Percentiles rank a stretch among this genome's conserved stretches.
Evolutionary conservation across 805 yeast genomes (phyloP).

Genomic region (Starmerella geochares): DNA sequence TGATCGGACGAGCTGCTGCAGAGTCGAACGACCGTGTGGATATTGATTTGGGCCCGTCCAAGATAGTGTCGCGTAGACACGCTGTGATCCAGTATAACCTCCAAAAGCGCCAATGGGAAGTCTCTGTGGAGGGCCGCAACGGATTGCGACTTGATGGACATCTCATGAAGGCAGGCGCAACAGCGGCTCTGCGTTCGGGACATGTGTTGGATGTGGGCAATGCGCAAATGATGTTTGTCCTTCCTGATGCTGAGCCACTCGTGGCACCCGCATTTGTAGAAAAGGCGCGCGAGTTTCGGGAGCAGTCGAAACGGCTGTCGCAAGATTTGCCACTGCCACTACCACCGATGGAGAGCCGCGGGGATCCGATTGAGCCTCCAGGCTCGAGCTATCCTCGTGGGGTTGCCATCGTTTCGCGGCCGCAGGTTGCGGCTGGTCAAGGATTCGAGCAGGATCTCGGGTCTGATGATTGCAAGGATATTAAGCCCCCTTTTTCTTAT

Average conservation of each 20-base stretch:
- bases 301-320: not conserved
- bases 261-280: slow-evolving; percentile 35
- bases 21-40: slow-evolving; percentile 37
- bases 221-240: slow-evolving; percentile 96
- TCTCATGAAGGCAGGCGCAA: slow-evolving; percentile 35
- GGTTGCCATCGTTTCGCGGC: slow-evolving; percentile 36
- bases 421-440: slow-evolving; percentile 32
- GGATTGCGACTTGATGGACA: slow-evolving; percentile 83
- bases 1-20: slow-evolving; percentile 76
- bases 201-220: slow-evolving; percentile 90
- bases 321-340: not conserved
- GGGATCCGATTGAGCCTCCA: not conserved
- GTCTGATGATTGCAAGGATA: slow-evolving; percentile 81
- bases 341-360: not conserved
- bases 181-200: slow-evolving; percentile 60
- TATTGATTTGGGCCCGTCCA: slow-evolving; percentile 92
- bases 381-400: slow-evolving; percentile 34
- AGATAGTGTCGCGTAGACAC: slow-evolving; percentile 88
- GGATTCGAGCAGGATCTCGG: slow-evolving; percentile 43
- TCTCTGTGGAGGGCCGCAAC: slow-evolving; percentile 74
- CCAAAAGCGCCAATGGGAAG: slow-evolving; percentile 72
- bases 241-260: slow-evolving; percentile 78
- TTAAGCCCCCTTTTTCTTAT: slow-evolving; percentile 93
- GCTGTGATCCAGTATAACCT: slow-evolving; percentile 74
- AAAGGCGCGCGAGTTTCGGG: slow-evolving; percentile 3